Conservation (phyloP, 257 asterid genomes). For the Nicotiana tomentosiformis region DNA sequence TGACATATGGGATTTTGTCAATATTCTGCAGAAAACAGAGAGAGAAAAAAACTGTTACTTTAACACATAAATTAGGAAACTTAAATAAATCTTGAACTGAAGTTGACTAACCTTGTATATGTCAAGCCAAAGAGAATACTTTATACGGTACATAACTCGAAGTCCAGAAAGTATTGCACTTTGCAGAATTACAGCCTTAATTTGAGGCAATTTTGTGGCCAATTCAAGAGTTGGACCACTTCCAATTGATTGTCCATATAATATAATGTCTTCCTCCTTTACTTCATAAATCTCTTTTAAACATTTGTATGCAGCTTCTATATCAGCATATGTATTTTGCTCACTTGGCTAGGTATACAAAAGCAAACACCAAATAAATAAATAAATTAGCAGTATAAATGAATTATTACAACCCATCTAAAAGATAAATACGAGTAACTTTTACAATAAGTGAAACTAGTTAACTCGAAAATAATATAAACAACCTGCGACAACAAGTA, state of each 20-base stretch:
- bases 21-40: constrained; percentile 7
- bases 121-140: constrained; percentile 11
- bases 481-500: not conserved
- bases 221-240: constrained; percentile 20
- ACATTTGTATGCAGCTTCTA: constrained; percentile 17
- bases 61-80: not conserved
- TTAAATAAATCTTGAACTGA: not conserved
- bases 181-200: constrained; percentile 16
- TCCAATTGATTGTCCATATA: constrained; percentile 19
- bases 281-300: constrained; percentile 11
- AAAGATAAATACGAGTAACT: not conserved
- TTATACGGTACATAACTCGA: constrained; percentile 15
- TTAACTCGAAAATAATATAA: not conserved
- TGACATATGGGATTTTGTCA: constrained; percentile 12
- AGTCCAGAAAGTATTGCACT: constrained; percentile 18
- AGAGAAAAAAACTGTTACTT: not conserved
- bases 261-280: constrained; percentile 12
- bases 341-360: constrained; percentile 13
- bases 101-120: constrained; percentile 6
- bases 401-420: not conserved
- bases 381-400: not conserved
- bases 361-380: not conserved
- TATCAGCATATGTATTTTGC: constrained; percentile 17
- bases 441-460: not conserved
- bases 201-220: constrained; percentile 3